Evolutionary conservation across 345 rosid genomes (phyloP), one percentile per base, ranked within the genome.

Genomic region (Hypericum androsaemum): DNA sequence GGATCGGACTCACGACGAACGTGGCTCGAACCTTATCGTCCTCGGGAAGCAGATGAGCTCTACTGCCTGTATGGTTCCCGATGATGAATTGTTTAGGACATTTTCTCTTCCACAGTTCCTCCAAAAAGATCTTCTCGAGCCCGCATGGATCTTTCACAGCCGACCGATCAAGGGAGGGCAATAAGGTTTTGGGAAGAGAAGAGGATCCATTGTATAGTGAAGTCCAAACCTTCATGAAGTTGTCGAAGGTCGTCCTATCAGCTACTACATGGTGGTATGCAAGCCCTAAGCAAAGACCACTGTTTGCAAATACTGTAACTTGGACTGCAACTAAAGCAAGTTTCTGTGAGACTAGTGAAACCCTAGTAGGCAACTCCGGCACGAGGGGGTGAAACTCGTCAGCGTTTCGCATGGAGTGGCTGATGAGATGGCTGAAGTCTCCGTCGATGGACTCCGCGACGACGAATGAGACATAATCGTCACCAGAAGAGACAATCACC

Each of bases 141-240:
- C 63, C 72, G 0, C 36, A 5, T 6, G 61, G 15, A 14, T 67
- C 74, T 39, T 52, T 40, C 11, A 75, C 59, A 7, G 54, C 47
- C 2, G 52, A 10, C 43, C 78, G 47, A 38, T 73, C 74, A n/a
- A 50, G 57, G 3, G 22, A 52, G 6, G 70, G 70, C 1, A 7
- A 41, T 22, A 22, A 4, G 11, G 38, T 5, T 7, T 38, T 38
- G 14, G 11, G 8, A 3, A 41, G 12, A 17, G 17, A 37, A n/a
- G 37, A 52, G 11, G 57, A 39, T 14, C 45, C 56, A 12, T 38
- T 43, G 48, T 52, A 63, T 9, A 65, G 22, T 0, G 71, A 58
- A 7, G 77, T 45, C 84, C 84, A 76, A 3, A 71, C 37, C 42
- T 65, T 79, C 41, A 73, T 35, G 62, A 76, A 76, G 49, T 64